These are phyloP conservation scores for Cryptosporidium canis DNA, from an alignment of 169 alveolate species.

Conservation along the genomic window DNA sequence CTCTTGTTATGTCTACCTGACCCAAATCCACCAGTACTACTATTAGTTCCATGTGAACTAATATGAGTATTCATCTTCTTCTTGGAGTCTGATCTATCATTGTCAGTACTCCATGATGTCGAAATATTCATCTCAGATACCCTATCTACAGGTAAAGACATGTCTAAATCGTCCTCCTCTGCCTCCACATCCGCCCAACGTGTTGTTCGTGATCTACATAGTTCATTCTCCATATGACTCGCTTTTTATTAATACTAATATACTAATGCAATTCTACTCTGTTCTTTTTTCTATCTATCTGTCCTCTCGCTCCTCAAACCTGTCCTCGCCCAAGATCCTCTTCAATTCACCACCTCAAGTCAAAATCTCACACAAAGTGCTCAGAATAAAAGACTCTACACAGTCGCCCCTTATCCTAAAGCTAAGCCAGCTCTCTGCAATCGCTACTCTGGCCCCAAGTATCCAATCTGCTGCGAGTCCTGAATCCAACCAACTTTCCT, in stretches of 20 bases:
- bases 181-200: constrained; percentile 74
- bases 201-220: constrained; percentile 66
- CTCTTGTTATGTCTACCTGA: not conserved
- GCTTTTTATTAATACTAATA: not conserved
- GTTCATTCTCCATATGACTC: constrained; percentile 50
- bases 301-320: too few species aligned
- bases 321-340: too few species aligned
- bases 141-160: constrained; percentile 39
- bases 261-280: too few species aligned
- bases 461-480: too few species aligned
- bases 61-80: not conserved
- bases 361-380: too few species aligned
- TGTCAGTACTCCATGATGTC: not conserved
- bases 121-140: not conserved
- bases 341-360: too few species aligned
- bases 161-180: constrained; percentile 67
- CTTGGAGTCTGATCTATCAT: not conserved
- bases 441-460: too few species aligned
- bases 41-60: not conserved
- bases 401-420: too few species aligned
- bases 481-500: too few species aligned
- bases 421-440: too few species aligned
- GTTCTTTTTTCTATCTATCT: too few species aligned
- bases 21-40: not conserved
- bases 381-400: too few species aligned